Evolutionary conservation across 2,329 filamentous ascomycete species (phyloP).

Genomic region (Verticillium albo-atrum): DNA sequence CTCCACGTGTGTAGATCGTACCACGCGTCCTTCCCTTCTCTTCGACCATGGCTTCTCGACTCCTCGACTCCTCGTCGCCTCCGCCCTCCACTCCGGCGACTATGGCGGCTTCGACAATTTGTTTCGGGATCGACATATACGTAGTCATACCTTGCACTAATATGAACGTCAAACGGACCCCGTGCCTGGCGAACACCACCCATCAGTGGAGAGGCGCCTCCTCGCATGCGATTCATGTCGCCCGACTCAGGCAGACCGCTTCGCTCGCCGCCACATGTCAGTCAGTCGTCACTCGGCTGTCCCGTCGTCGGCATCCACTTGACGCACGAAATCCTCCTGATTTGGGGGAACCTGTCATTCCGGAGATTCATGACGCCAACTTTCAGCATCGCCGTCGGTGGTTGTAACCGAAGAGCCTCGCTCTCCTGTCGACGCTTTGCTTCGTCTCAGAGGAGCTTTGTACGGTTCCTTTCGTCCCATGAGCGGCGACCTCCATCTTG

Average conservation of each 20-base stretch:
- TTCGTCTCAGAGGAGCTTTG: too few relatives aligned
- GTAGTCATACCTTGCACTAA: background rate
- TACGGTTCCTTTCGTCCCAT: too few relatives aligned
- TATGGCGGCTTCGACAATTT: background rate
- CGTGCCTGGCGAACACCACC: background rate
- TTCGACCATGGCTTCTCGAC: background rate
- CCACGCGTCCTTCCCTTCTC: background rate
- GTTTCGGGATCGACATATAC: background rate
- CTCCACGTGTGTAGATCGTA: background rate
- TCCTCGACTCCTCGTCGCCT: background rate
- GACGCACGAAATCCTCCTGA: background rate
- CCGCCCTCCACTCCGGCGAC: background rate
- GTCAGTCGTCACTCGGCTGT: background rate
- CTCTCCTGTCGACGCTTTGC: background rate
- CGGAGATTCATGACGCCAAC: background rate
- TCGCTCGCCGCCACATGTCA: background rate
- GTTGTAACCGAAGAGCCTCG: background rate
- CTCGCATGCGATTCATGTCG: background rate
- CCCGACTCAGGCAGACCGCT: background rate
- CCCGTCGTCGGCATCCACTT: background rate
- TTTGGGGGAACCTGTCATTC: background rate
- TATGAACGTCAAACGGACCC: background rate
- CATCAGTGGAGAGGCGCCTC: background rate
- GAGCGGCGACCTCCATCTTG: too few relatives aligned
- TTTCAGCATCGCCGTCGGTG: background rate